Evolutionary conservation across 1,284 basidiomycete genomes (phyloP).

Genomic region (Sporisorium graminicola): DNA sequence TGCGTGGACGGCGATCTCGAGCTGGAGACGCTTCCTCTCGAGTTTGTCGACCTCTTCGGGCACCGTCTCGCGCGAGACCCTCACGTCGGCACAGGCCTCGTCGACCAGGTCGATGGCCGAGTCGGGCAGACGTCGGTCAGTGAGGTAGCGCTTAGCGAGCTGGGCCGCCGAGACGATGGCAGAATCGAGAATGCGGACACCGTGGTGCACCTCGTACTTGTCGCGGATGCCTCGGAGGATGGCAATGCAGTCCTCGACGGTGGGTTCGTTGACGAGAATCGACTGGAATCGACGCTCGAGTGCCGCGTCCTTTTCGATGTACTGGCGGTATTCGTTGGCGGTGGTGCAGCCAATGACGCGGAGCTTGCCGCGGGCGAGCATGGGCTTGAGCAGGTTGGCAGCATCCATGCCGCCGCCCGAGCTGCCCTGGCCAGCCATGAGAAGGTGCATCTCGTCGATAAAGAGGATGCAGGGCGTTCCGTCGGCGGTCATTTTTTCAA

Average conservation of each 20-base stretch:
- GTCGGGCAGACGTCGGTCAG: constrained; percentile 69
- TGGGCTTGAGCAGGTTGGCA: constrained; percentile 69
- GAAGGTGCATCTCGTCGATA: constrained; percentile 81
- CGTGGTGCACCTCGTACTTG: constrained; percentile 76
- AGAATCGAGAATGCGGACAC: constrained; percentile 84
- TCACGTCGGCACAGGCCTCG: constrained; percentile 72
- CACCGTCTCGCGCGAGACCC: constrained; percentile 82
- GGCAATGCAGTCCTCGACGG: constrained; percentile 89
- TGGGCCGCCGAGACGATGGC: constrained; percentile 91
- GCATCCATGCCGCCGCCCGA: constrained; percentile 65
- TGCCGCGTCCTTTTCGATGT: constrained; percentile 89
- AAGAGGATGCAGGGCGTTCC: constrained; percentile 91
- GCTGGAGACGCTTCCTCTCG: constrained; percentile 89
- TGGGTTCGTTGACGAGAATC: constrained; percentile 92
- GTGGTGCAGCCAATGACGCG: constrained; percentile 94
- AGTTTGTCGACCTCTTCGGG: constrained; percentile 95
- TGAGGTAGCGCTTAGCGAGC: constrained; percentile 91
- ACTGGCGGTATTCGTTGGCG: constrained; percentile 90
- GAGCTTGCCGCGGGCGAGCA: constrained; percentile 83
- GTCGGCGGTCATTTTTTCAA: constrained; percentile 88
- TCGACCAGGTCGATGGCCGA: constrained; percentile 70
- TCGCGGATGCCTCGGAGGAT: constrained; percentile 92
- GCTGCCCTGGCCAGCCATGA: constrained; percentile 65
- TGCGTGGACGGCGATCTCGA: constrained; percentile 96
- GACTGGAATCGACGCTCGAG: constrained; percentile 92